Conservation (phyloP, 139 green algal genomes). For the Limnomonas spitsbergensis region DNA sequence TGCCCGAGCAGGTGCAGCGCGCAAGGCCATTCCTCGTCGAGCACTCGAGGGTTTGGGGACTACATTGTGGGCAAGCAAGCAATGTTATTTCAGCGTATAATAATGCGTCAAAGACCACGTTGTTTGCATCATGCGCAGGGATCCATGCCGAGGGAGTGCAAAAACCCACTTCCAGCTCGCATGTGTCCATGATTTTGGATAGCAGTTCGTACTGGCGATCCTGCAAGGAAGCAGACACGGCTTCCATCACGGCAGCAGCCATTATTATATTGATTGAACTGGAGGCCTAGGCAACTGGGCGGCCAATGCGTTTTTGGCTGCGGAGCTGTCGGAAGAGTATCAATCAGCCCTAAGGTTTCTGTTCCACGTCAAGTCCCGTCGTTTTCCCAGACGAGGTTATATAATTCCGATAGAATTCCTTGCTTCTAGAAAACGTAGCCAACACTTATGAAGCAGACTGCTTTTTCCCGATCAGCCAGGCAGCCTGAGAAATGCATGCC, state of each 20-base stretch:
- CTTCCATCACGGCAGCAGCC: conserved; percentile 2
- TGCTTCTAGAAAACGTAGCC: too few relatives aligned
- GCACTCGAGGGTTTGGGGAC: conserved; percentile 37
- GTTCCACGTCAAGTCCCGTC: too few relatives aligned
- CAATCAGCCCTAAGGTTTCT: too few relatives aligned
- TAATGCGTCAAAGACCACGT: not conserved
- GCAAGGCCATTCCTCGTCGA: conserved; percentile 41
- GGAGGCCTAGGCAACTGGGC: not conserved
- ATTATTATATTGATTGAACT: not conserved
- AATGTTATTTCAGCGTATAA: not conserved
- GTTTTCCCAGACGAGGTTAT: too few relatives aligned
- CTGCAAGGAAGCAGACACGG: not conserved
- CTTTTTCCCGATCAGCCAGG: too few relatives aligned
- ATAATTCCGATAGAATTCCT: too few relatives aligned
- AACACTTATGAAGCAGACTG: too few relatives aligned
- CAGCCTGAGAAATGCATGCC: too few relatives aligned
- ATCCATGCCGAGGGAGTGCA: not conserved
- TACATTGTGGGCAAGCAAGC: conserved; percentile 14
- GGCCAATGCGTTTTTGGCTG: too few relatives aligned
- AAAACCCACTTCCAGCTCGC: conserved; percentile 50
- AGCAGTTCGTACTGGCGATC: conserved; percentile 12
- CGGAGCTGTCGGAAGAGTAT: too few relatives aligned
- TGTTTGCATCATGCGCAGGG: not conserved
- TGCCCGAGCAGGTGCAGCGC: conserved; percentile 41
- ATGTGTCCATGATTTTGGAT: conserved; percentile 14